Evolutionary conservation across 495 filamentous ascomycete species (phyloP), one percentile per base, ranked within the genome.

Genomic region (Recurvomyces mirabilis): DNA sequence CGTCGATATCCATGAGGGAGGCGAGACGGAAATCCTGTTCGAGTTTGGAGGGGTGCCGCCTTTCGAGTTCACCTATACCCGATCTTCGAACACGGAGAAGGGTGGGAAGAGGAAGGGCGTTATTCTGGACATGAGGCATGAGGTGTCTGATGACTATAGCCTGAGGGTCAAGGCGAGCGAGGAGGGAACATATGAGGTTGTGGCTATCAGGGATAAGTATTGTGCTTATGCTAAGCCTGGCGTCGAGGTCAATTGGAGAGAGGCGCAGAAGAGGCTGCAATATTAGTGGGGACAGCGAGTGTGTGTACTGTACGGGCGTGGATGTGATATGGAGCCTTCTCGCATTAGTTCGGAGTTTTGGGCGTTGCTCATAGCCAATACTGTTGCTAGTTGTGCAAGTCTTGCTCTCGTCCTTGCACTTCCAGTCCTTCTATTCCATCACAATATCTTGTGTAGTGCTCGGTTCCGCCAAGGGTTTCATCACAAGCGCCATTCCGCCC

Each of bases 51-150:
- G 91, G 33, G 89, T 86, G 10, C 91, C 91, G 47, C 91, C 91
- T 10, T 98, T 98, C 57, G 87, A 95, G 63, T 96, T 95, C 61
- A 93, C 87, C 63, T 95, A 91, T 57, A 95, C 89, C 23, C 73
- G 91, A 50, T 88, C 82, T 60, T 83, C 84, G 30, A 93, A 91
- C 60, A 54, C 72, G 69, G 46, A 85, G 79, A 68, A 82, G 85
- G 2, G 77, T 77, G 58, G 84, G 77, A 57, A 37, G 26, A 53
- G 52, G 49, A 55, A 53, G 48, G 53, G 80, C 5, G 72, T 79
- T 57, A 73, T 98, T 14, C 67, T 96, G 17, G 91, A 96, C 63
- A 93, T 87, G 53, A 78, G 83, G 53, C 85, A 87, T 47, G 84
- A 91, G 45, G 75, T 81, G 5, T 87, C 81, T 18, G 71, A 88